Evolutionary conservation across 768 basidiomycete genomes (phyloP), one percentile per base, ranked within the genome.

Genomic region (Termitomyces sp.): DNA sequence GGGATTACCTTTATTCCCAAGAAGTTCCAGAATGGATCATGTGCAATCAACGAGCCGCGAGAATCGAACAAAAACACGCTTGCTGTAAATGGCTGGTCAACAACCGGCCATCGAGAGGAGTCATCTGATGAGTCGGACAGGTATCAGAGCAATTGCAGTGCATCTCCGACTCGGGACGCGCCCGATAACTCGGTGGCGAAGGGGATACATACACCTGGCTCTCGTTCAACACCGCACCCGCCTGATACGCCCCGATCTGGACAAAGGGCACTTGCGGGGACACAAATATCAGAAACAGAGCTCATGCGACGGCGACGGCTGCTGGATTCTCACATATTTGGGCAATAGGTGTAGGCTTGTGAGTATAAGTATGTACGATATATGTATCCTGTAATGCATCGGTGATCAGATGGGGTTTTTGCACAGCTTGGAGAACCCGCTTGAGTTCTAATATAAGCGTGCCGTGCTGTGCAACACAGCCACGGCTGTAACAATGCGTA

Each of bases 231-330:
- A 38, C 54, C 62, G 49, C 63, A 50, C 40, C 53, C 55, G 28
- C 60, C 60, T 45, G 65, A 54, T 53, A 62, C 59, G 50, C 62
- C 63, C 42, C 68, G 68, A 58, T 60, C 70, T 30, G 70, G 71
- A 61, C 63, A 69, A 35, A 68, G 82, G 62, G 62, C 78, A 70
- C 46, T 46, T n/a, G 71, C 78, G 14, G 86, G 87, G 17, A 83
- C 86, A 60, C 84, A 83, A 42, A 91, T 90, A 55, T 79, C 81
- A n/a, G 89, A 92, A 70, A 79, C 75, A 19, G 90, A 91, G 69
- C 68, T 93, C 67, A 86, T 94, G 78, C 73, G 85, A 63, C 78
- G 93, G 63, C 80, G 89, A 52, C 81, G 92, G 64, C 67, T 94
- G 67, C 74, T 94, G 53, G 87, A 89, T 62, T 78, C 85, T 51